A percentile compares a stretch with the other conserved stretches of the same genome.
These are phyloP conservation scores for Penicillium sp. DNA, from an alignment of 2,329 filamentous ascomycete genomes.

Conservation along the genomic window DNA sequence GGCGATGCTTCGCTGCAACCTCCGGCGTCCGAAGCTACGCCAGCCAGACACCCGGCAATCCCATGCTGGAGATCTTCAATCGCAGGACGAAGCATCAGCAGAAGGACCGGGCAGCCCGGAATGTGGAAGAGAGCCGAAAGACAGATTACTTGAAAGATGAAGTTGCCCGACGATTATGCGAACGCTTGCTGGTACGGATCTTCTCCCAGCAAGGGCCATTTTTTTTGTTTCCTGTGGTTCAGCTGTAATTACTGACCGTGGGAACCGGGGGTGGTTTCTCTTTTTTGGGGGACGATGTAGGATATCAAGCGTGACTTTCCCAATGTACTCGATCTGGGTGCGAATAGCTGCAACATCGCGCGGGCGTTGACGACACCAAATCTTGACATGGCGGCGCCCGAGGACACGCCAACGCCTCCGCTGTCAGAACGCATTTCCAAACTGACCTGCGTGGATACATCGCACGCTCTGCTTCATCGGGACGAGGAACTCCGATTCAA, in stretches of 20 bases:
- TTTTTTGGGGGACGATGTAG: slow-evolving; percentile 25
- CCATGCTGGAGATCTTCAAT: slow-evolving; percentile 87
- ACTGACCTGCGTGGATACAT: slow-evolving; percentile 77
- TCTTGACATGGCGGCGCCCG: slow-evolving; percentile 50
- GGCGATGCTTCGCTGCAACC: slow-evolving; percentile 10
- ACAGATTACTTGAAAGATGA: slow-evolving; percentile 94
- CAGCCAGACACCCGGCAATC: slow-evolving; percentile 67
- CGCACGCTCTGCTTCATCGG: slow-evolving; percentile 68
- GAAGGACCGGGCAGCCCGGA: slow-evolving; percentile 73
- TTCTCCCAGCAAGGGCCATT: neutral
- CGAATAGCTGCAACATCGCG: slow-evolving; percentile 92
- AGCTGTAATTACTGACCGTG: slow-evolving; percentile 1
- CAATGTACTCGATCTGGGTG: slow-evolving; percentile 82
- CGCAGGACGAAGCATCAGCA: slow-evolving; percentile 80
- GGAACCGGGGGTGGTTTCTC: neutral
- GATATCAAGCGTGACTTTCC: slow-evolving; percentile 89
- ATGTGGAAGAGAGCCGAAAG: slow-evolving; percentile 65
- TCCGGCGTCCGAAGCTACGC: slow-evolving; percentile 57
- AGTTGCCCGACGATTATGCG: slow-evolving; percentile 74
- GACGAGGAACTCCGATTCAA: slow-evolving; percentile 66
- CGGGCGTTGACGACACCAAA: slow-evolving; percentile 67
- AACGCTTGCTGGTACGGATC: slow-evolving; percentile 67
- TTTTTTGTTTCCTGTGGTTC: too few species aligned
- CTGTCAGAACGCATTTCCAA: slow-evolving; percentile 65
- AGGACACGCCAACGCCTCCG: slow-evolving; percentile 39